phyloP scores from a whole-genome alignment of 495 filamentous ascomycete genomes.

The Hyaloscypha variabilis region DNA sequence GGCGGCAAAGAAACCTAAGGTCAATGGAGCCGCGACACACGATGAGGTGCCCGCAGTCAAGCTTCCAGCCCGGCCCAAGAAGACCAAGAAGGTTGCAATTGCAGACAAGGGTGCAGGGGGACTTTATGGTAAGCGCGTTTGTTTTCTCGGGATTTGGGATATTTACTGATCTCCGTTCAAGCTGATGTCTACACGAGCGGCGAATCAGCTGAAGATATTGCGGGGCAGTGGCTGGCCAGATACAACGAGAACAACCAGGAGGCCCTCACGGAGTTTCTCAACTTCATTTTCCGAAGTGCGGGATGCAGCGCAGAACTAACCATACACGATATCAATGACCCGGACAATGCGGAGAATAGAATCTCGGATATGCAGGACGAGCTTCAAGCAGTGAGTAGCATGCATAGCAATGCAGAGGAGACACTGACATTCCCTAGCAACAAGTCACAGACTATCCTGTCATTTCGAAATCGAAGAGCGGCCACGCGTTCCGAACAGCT shows the following conservation, averaged over 20 bases:
- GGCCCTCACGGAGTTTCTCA: constrained; percentile 82
- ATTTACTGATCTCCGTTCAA: constrained; percentile 35
- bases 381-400: constrained; percentile 63
- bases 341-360: constrained; percentile 71
- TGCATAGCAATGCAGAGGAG: background rate
- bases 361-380: constrained; percentile 79
- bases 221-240: constrained; percentile 73
- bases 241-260: constrained; percentile 69
- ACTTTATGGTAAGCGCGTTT: constrained; percentile 67
- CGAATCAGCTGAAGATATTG: constrained; percentile 71
- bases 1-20: constrained; percentile 73
- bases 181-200: constrained; percentile 81
- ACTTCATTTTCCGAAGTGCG: constrained; percentile 81
- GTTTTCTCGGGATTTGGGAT: background rate
- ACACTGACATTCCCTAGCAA: constrained; percentile 43
- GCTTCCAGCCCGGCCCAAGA: constrained; percentile 63
- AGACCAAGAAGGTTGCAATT: constrained; percentile 50
- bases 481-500: constrained; percentile 70
- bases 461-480: constrained; percentile 74
- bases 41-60: constrained; percentile 48
- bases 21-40: constrained; percentile 55
- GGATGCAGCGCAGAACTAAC: constrained; percentile 77
- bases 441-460: constrained; percentile 91
- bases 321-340: constrained; percentile 79
- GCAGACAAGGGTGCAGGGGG: constrained; percentile 62